Evolutionary conservation across 306 rosid species (phyloP).

Genomic region (Quercus dentata): DNA sequence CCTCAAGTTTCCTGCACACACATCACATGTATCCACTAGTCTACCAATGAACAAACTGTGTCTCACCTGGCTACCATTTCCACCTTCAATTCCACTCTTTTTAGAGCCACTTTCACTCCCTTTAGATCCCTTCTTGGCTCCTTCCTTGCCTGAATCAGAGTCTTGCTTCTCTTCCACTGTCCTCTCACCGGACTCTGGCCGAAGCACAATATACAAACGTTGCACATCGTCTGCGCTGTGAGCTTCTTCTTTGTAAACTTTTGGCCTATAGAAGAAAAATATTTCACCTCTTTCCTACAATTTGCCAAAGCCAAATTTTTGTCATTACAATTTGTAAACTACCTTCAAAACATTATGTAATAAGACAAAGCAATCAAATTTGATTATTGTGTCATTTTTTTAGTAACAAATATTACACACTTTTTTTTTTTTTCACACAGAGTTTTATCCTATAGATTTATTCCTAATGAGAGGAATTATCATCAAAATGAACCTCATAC

Average conservation of each 20-base stretch:
- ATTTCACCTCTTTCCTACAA: conserved; percentile 59
- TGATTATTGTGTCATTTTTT: no score
- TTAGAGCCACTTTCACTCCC: background rate
- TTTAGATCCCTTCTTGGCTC: conserved; percentile 5
- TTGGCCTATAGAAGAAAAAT: conserved; percentile 59
- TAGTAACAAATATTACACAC: no score
- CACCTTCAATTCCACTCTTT: conserved; percentile 22
- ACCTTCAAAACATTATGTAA: background rate
- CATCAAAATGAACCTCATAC: no score
- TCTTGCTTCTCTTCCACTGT: conserved; percentile 44
- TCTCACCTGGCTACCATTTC: conserved; percentile 40
- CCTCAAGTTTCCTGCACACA: no score
- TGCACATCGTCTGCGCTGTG: conserved; percentile 53
- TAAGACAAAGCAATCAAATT: no score
- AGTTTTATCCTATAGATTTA: no score
- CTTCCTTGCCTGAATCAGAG: conserved; percentile 38
- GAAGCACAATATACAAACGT: conserved; percentile 45
- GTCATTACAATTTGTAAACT: background rate
- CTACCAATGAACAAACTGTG: background rate
- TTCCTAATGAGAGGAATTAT: no score
- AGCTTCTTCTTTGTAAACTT: conserved; percentile 51
- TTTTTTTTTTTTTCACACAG: no score
- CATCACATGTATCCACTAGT: background rate
- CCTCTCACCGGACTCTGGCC: conserved; percentile 45
- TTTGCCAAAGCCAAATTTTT: background rate